A percentile compares a stretch with the other conserved stretches of the same genome.
Conservation (phyloP, 1,139 yeast species). For the Saccharomycopsis hybrid region DNA sequence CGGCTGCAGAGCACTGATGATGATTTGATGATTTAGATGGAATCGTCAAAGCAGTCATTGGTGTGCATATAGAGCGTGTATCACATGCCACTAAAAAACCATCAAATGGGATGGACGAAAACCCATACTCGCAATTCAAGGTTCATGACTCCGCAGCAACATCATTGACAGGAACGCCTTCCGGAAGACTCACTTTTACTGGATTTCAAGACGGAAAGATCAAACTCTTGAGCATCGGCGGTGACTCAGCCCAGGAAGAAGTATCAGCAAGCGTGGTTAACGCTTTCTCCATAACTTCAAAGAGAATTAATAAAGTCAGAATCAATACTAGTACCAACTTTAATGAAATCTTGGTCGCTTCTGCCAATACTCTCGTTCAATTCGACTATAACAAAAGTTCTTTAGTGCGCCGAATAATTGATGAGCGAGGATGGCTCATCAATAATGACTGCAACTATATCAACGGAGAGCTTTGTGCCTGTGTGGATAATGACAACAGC, state of each 20-base stretch:
- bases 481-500: slow-evolving; percentile 14
- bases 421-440: slow-evolving; percentile 12
- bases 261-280: background rate
- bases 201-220: slow-evolving; percentile 18
- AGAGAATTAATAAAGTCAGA: slow-evolving; percentile 4
- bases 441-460: slow-evolving; percentile 11
- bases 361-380: slow-evolving; percentile 11
- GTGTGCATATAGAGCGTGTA: too few relatives aligned
- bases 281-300: slow-evolving; percentile 10
- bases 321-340: background rate
- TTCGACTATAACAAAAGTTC: slow-evolving; percentile 7
- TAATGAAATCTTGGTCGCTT: slow-evolving; percentile 7
- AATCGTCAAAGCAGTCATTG: too few relatives aligned
- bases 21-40: too few relatives aligned
- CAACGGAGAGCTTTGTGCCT: slow-evolving; percentile 1
- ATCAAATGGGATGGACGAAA: background rate
- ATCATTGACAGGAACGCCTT: slow-evolving; percentile 1
- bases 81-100: too few relatives aligned
- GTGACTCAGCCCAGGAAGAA: background rate
- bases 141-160: slow-evolving; percentile 15
- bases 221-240: slow-evolving; percentile 4
- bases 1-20: too few relatives aligned
- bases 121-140: slow-evolving; percentile 9
- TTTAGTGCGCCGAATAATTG: slow-evolving; percentile 9
- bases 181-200: slow-evolving; percentile 7